Evolutionary conservation across 306 rosid species (phyloP).

Genomic region (Cicer cuneatum): DNA sequence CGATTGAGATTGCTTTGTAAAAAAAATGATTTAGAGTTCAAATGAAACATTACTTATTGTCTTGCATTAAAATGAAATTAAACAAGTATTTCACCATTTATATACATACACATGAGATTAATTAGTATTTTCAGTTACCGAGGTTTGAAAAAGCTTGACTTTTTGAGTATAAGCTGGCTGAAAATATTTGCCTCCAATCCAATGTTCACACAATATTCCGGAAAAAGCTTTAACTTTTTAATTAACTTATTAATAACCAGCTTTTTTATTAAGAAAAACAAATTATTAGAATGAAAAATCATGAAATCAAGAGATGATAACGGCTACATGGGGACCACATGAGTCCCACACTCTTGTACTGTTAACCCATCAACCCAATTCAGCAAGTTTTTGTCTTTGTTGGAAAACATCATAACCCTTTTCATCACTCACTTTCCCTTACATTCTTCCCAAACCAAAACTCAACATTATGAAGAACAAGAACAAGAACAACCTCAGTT

Average conservation of each 20-base stretch:
- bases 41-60: no score
- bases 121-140: background rate
- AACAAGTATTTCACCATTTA: no score
- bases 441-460: constrained; percentile 41
- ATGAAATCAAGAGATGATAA: constrained; percentile 36
- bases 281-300: constrained; percentile 37
- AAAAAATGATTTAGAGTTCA: no score
- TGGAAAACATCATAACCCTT: constrained; percentile 18
- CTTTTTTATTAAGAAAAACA: constrained; percentile 7
- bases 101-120: background rate
- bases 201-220: constrained; percentile 30
- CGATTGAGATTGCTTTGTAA: no score
- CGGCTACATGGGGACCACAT: constrained; percentile 79
- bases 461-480: constrained; percentile 26
- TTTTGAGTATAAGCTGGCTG: background rate
- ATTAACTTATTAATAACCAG: background rate
- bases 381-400: constrained; percentile 35
- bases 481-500: constrained; percentile 54
- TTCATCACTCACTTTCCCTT: constrained; percentile 12
- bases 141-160: background rate
- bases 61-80: no score
- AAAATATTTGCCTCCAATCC: constrained; percentile 26
- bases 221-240: background rate
- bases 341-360: constrained; percentile 49
- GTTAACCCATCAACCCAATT: constrained; percentile 44